These are phyloP conservation scores for Jatropha multifida DNA, from an alignment of 441 rosid species.

Conservation along the genomic window DNA sequence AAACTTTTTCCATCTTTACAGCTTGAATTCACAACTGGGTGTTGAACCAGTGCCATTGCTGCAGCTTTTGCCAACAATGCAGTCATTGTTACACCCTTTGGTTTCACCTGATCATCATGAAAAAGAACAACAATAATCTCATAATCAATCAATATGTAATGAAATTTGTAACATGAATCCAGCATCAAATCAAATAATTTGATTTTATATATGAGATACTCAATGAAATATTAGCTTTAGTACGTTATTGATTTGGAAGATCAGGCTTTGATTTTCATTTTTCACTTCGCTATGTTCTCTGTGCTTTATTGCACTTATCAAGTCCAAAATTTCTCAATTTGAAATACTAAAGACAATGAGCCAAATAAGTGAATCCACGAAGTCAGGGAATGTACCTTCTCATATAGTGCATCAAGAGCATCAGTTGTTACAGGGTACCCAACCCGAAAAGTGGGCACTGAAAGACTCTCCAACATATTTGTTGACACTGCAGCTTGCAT, in stretches of 20 bases:
- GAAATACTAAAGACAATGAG: background rate
- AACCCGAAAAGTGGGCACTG: slow-evolving; percentile 89
- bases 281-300: background rate
- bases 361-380: slow-evolving; percentile 9
- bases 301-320: background rate
- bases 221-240: background rate
- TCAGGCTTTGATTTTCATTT: background rate
- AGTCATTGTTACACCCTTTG: slow-evolving; percentile 96
- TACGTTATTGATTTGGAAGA: background rate
- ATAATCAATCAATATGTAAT: background rate
- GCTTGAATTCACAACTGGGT: slow-evolving; percentile 86
- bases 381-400: slow-evolving; percentile 45
- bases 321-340: background rate
- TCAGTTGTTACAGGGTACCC: slow-evolving; percentile 81
- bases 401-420: slow-evolving; percentile 91
- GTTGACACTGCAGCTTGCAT: slow-evolving; percentile 89
- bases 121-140: background rate
- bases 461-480: slow-evolving; percentile 87
- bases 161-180: background rate
- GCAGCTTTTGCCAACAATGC: slow-evolving; percentile 91
- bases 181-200: background rate
- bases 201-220: background rate
- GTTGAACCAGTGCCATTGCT: slow-evolving; percentile 90
- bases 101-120: slow-evolving; percentile 63
- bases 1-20: slow-evolving; percentile 93